A percentile compares a stretch with the other conserved stretches of the same genome.
These are phyloP conservation scores for Diaporthe helianthi DNA, from an alignment of 2,329 filamentous ascomycete genomes.

Conservation along the genomic window DNA sequence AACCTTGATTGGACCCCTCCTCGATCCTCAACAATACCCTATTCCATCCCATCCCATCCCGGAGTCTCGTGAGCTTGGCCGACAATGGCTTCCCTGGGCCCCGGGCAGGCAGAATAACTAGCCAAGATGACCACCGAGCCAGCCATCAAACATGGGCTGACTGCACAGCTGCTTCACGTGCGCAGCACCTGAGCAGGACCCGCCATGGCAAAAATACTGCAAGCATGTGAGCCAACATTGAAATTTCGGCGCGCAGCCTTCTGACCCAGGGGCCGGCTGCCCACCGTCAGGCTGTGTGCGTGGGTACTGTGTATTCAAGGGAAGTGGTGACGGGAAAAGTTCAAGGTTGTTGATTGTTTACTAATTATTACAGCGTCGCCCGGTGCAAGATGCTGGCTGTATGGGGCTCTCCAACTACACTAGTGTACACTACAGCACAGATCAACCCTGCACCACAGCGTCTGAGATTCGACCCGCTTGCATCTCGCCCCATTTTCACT, in stretches of 20 bases:
- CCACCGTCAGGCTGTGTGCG: background rate
- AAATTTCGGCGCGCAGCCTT: background rate
- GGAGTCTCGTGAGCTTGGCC: background rate
- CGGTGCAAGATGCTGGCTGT: background rate
- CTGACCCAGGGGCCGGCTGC: background rate
- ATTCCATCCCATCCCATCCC: slow-evolving; percentile 8
- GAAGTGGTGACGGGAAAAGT: background rate
- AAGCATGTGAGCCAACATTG: slow-evolving; percentile 22
- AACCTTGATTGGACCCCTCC: slow-evolving; percentile 12
- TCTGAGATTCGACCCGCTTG: slow-evolving; percentile 21
- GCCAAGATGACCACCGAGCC: background rate
- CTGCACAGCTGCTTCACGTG: background rate
- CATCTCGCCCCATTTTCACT: slow-evolving; percentile 21
- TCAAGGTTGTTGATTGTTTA: background rate
- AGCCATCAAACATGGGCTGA: background rate
- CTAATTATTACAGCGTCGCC: background rate
- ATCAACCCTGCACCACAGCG: slow-evolving; percentile 27
- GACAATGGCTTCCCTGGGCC: background rate
- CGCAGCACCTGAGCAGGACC: slow-evolving; percentile 13
- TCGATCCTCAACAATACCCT: background rate
- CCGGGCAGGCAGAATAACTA: slow-evolving; percentile 10
- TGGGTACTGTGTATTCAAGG: background rate
- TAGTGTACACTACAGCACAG: slow-evolving; percentile 22
- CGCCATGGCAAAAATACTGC: background rate
- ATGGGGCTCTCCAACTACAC: background rate